A percentile compares a stretch with the other conserved stretches of the same genome.
phyloP scores from a whole-genome alignment of 305 asterid species.

The Fraxinus sp. region DNA sequence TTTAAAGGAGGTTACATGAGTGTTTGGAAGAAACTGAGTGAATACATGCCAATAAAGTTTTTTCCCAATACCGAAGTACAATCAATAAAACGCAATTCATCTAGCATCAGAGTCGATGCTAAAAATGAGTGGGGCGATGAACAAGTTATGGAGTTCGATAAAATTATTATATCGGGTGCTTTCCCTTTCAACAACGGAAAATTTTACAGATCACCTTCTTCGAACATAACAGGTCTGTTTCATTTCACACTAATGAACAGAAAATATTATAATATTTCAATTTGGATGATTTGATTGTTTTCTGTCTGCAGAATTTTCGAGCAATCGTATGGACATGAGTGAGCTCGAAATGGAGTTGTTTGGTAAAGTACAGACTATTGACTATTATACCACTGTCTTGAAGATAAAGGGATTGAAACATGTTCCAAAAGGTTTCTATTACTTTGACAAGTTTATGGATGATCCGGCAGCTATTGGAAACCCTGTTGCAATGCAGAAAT shows the following conservation, averaged over 20 bases:
- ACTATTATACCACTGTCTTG: constrained; percentile 71
- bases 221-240: constrained; percentile 37
- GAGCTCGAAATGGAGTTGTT: constrained; percentile 63
- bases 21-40: constrained; percentile 63
- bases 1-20: constrained; percentile 73
- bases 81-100: constrained; percentile 43
- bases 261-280: neutral
- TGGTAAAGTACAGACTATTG: constrained; percentile 65
- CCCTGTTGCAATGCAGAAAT: constrained; percentile 86
- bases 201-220: constrained; percentile 56
- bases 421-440: constrained; percentile 69
- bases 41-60: constrained; percentile 49
- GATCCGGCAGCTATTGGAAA: constrained; percentile 65
- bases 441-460: constrained; percentile 68
- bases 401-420: constrained; percentile 66
- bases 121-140: constrained; percentile 34
- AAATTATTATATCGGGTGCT: constrained; percentile 68
- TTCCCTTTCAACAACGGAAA: constrained; percentile 57
- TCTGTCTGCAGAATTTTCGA: constrained; percentile 37
- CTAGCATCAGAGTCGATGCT: constrained; percentile 31
- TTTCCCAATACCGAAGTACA: constrained; percentile 62
- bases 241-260: neutral
- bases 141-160: constrained; percentile 50
- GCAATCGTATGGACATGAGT: constrained; percentile 41
- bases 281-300: constrained; percentile 18